These are phyloP conservation scores for Hansenula anomala DNA, from an alignment of 1,139 yeast species.

Conservation along the genomic window DNA sequence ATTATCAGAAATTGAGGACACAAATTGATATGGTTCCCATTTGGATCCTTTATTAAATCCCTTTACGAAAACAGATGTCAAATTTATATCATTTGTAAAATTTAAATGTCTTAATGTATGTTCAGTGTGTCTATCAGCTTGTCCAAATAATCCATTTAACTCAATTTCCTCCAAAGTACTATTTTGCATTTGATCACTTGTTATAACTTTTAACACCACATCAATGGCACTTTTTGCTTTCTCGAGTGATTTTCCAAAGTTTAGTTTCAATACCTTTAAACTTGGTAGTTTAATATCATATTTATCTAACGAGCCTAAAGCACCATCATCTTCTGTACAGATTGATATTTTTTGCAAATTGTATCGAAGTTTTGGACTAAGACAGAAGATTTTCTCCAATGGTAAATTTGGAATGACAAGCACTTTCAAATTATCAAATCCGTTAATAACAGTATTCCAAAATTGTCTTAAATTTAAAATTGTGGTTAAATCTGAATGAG, in stretches of 20 bases:
- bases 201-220: no score
- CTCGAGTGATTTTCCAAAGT: not conserved
- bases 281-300: slow-evolving; percentile 3
- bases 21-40: no score
- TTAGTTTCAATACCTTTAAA: slow-evolving; percentile 2
- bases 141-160: slow-evolving; percentile 18
- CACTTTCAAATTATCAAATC: slow-evolving; percentile 9
- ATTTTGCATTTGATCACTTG: slow-evolving; percentile 2
- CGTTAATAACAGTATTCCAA: slow-evolving; percentile 15
- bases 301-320: not conserved
- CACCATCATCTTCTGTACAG: slow-evolving; percentile 5
- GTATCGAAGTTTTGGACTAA: slow-evolving; percentile 2
- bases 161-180: slow-evolving; percentile 8
- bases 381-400: slow-evolving; percentile 10
- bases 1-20: no score
- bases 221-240: no score
- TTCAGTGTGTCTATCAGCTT: slow-evolving; percentile 14
- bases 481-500: slow-evolving; percentile 10
- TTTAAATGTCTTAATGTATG: slow-evolving; percentile 16
- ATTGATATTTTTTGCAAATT: slow-evolving; percentile 9
- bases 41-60: slow-evolving; percentile 4
- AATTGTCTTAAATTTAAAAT: slow-evolving; percentile 16
- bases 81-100: slow-evolving; percentile 8
- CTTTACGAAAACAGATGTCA: slow-evolving; percentile 10
- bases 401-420: slow-evolving; percentile 14